Evolutionary conservation across 148 eudicot genomes (phyloP), one percentile per base, ranked within the genome.

Genomic region (Drosera capensis): DNA sequence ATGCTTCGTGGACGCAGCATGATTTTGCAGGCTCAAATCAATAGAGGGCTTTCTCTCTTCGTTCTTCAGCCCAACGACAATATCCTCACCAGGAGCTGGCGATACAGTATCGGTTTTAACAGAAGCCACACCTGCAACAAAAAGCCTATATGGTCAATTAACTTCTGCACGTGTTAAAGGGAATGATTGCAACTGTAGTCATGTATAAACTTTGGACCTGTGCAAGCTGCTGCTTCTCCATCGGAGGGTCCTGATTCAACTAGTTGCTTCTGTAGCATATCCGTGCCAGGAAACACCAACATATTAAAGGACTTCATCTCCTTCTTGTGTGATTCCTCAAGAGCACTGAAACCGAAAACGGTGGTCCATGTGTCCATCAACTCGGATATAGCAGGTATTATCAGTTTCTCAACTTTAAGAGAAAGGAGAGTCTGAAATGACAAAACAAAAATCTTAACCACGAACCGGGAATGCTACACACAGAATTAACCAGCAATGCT

Each of bases 241-340:
- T 62, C 65, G 16, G 49, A 15, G 29, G 54, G 52, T 43, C 63
- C 70, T 61, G 38, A 61, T 62, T 71, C 65, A 36, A 49, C 26
- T 30, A 84, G 43, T 47, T 64, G 68, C 69, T 90, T 85, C 49
- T 71, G 82, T 55, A 90, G 66, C 99, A 90, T 75, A 68, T 90
- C 95, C 1, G 84, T 70, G 60, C 95, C 93, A 40, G 95, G 99
- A 64, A 90, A 85, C 56, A 79, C 93, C 74, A 90, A 62, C 93
- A 90, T 78, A 56, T 85, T 90, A 59, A 82, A 37, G 51, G 69
- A 58, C 62, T 65, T 80, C 71, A 80, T 64, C 61, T 71, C 93
- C 57, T 65, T 74, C 71, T 76, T 80, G 57, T 64, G 68, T 7
- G 63, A 64, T 35, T 63, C 85, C 51, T 77, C 63, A 34, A 90